Conservation (phyloP, 257 asterid genomes). For the Solanum paucissectum region DNA sequence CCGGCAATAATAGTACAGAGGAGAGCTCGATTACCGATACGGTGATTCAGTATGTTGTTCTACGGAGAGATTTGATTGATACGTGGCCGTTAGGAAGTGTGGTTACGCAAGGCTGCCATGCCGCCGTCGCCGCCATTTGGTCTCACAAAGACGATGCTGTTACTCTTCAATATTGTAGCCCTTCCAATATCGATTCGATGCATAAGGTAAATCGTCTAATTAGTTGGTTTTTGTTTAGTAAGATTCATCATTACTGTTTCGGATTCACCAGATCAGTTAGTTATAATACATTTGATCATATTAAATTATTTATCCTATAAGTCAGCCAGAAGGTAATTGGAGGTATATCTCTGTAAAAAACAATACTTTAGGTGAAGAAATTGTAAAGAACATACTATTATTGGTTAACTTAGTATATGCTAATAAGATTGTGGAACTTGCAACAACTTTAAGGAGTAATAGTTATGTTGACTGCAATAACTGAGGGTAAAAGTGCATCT, state of each 20-base stretch:
- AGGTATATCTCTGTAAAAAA: not conserved
- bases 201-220: constrained; percentile 47
- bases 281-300: not conserved
- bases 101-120: constrained; percentile 94
- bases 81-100: constrained; percentile 92
- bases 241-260: not conserved
- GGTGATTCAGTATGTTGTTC: constrained; percentile 75
- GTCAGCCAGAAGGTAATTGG: not conserved
- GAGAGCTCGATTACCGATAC: constrained; percentile 34
- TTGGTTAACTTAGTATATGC: not conserved
- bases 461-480: not conserved
- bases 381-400: not conserved
- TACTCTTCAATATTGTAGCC: constrained; percentile 54
- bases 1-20: not conserved
- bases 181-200: constrained; percentile 73
- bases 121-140: constrained; percentile 88
- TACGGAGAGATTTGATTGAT: constrained; percentile 82
- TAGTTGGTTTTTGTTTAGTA: not conserved
- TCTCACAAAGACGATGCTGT: constrained; percentile 55
- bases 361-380: not conserved
- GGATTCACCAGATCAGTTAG: not conserved
- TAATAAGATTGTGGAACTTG: not conserved
- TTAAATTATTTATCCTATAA: not conserved
- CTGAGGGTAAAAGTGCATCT: not conserved
- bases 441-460: not conserved